Evolutionary conservation across 192 early-diverging fungal genomes (phyloP).

Genomic region (Coemansia sp.): DNA sequence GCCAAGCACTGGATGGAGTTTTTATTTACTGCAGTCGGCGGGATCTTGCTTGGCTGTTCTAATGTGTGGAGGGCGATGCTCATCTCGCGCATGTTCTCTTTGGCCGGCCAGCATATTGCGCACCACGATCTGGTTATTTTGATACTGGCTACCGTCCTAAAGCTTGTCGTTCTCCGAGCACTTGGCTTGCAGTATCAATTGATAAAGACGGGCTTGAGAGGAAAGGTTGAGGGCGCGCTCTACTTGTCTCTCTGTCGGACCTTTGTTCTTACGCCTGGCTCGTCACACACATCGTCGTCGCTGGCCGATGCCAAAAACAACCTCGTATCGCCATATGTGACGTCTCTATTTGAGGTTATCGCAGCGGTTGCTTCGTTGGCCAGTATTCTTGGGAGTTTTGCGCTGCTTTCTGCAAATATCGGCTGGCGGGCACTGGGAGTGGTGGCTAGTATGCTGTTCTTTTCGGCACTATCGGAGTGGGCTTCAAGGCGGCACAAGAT

Average conservation of each 20-base stretch:
- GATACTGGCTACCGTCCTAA: background rate
- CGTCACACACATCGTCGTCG: slow-evolving; percentile 3
- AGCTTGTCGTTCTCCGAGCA: slow-evolving; percentile 8
- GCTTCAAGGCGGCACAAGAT: slow-evolving; percentile 15
- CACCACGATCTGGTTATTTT: background rate
- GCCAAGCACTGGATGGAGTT: slow-evolving; percentile 1
- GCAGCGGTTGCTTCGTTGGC: slow-evolving; percentile 1
- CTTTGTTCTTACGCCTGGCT: slow-evolving; percentile 16
- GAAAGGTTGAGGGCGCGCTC: slow-evolving; percentile 13
- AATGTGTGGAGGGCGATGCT: slow-evolving; percentile 20
- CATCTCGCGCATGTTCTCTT: slow-evolving; percentile 18
- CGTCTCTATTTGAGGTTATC: slow-evolving; percentile 10
- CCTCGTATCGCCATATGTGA: slow-evolving; percentile 18
- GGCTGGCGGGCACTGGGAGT: slow-evolving; percentile 13
- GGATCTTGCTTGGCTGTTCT: slow-evolving; percentile 5
- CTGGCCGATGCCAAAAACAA: slow-evolving; percentile 8
- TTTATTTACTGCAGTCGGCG: background rate
- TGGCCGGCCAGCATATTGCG: background rate
- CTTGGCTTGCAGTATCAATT: slow-evolving; percentile 2
- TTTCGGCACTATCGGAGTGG: slow-evolving; percentile 18
- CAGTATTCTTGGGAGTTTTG: slow-evolving; percentile 20
- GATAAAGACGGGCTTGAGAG: background rate
- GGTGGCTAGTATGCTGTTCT: background rate
- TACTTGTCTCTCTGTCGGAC: slow-evolving; percentile 17
- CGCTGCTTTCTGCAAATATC: slow-evolving; percentile 20